These are phyloP conservation scores for Priceomyces castillae DNA, from an alignment of 805 yeast species.

Conservation along the genomic window DNA sequence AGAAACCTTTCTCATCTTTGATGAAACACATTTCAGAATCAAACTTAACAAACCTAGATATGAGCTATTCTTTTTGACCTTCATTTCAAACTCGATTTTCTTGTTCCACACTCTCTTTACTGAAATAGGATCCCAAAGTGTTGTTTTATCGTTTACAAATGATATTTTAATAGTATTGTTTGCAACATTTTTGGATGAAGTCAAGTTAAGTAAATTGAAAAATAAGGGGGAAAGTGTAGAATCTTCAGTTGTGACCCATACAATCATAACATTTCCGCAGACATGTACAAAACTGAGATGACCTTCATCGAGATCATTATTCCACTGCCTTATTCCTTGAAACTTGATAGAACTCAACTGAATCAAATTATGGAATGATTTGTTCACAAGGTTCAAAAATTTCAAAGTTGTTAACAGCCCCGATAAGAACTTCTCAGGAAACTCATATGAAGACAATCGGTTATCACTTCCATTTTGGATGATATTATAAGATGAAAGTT, in stretches of 20 bases:
- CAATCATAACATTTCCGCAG: slow-evolving; percentile 9
- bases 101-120: not conserved
- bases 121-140: not conserved
- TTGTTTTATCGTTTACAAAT: not conserved
- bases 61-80: not conserved
- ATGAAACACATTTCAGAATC: not conserved
- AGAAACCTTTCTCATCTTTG: not conserved
- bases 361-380: slow-evolving; percentile 10
- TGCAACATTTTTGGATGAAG: slow-evolving; percentile 2
- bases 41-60: not conserved
- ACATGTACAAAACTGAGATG: slow-evolving; percentile 10
- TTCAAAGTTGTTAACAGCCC: slow-evolving; percentile 5
- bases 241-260: slow-evolving; percentile 7
- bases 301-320: slow-evolving; percentile 6
- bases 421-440: slow-evolving; percentile 3
- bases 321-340: slow-evolving; percentile 4
- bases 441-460: not conserved
- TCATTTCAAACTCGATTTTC: not conserved
- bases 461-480: not conserved
- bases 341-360: slow-evolving; percentile 8
- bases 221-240: slow-evolving; percentile 6
- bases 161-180: slow-evolving; percentile 1
- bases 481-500: not conserved
- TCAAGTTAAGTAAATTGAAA: slow-evolving; percentile 6
- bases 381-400: slow-evolving; percentile 5